A percentile compares a stretch with the other conserved stretches of the same genome.
phyloP scores from a whole-genome alignment of 1,284 basidiomycete genomes.

The Tilletiaria anomala region DNA sequence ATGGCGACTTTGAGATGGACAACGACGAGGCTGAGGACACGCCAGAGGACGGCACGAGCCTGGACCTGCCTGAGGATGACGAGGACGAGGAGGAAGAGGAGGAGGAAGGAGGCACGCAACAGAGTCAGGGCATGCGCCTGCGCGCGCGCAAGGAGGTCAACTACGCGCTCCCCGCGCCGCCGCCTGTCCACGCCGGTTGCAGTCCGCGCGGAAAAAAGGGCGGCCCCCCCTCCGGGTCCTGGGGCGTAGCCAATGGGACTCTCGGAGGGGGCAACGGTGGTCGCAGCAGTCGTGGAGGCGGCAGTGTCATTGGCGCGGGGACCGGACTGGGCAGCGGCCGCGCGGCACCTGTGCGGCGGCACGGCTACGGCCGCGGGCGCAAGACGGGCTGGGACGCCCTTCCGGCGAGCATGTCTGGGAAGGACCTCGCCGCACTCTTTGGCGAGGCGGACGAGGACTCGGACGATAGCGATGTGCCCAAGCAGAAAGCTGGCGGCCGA shows the following conservation, averaged over 20 bases:
- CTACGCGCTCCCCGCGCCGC: neutral
- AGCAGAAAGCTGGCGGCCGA: neutral
- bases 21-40: neutral
- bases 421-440: conserved; percentile 32
- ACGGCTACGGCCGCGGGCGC: no score
- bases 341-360: no score
- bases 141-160: conserved; percentile 1
- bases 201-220: neutral
- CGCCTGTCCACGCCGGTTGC: no score
- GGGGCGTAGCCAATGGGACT: neutral
- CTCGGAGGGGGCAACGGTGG: neutral
- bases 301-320: no score
- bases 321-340: no score
- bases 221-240: neutral
- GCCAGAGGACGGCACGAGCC: neutral
- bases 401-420: conserved; percentile 30
- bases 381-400: conserved; percentile 24
- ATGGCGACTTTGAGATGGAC: no score
- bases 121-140: neutral
- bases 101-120: neutral
- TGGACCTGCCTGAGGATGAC: no score
- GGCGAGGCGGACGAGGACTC: conserved; percentile 31
- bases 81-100: neutral
- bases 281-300: neutral
- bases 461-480: conserved; percentile 20